phyloP scores from a whole-genome alignment of 2,329 filamentous ascomycete species.

The Pleoardoris graminearum region DNA sequence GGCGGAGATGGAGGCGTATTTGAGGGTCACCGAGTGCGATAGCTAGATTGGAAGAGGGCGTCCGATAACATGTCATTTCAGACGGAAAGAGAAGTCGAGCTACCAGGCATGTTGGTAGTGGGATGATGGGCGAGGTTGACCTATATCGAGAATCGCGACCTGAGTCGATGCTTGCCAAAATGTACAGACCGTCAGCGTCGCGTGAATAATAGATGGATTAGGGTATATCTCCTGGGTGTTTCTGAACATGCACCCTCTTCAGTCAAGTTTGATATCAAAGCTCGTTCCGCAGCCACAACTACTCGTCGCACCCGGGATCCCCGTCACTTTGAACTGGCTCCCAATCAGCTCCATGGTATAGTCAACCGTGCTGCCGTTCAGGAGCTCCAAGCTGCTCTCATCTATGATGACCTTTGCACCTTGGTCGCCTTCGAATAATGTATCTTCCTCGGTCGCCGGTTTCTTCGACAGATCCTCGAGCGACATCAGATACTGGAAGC shows the following conservation, averaged over 20 bases:
- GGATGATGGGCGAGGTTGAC: too few species aligned
- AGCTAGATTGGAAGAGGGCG: too few species aligned
- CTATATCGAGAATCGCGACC: too few species aligned
- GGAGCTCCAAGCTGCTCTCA: slow-evolving; percentile 78
- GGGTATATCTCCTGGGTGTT: too few species aligned
- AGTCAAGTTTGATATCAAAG: slow-evolving; percentile 77
- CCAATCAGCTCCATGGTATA: slow-evolving; percentile 95
- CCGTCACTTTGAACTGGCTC: slow-evolving; percentile 93
- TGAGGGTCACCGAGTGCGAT: neutral
- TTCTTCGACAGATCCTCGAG: slow-evolving; percentile 65
- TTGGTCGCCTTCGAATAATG: slow-evolving; percentile 73
- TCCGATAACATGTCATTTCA: too few species aligned
- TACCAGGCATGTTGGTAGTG: too few species aligned
- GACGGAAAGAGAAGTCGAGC: too few species aligned
- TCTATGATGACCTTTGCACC: slow-evolving; percentile 86
- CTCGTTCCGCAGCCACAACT: slow-evolving; percentile 97
- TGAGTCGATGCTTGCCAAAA: too few species aligned
- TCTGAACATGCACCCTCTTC: too few species aligned
- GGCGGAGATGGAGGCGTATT: neutral
- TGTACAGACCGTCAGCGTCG: too few species aligned
- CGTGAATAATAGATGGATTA: too few species aligned
- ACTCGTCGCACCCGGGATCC: slow-evolving; percentile 88
- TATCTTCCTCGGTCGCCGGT: slow-evolving; percentile 70
- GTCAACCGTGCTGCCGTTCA: slow-evolving; percentile 94
- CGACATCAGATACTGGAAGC: slow-evolving; percentile 96